Base-by-base conservation (phyloP, 2,329 filamentous ascomycete species). In the Gyromitra esculenta region DNA sequence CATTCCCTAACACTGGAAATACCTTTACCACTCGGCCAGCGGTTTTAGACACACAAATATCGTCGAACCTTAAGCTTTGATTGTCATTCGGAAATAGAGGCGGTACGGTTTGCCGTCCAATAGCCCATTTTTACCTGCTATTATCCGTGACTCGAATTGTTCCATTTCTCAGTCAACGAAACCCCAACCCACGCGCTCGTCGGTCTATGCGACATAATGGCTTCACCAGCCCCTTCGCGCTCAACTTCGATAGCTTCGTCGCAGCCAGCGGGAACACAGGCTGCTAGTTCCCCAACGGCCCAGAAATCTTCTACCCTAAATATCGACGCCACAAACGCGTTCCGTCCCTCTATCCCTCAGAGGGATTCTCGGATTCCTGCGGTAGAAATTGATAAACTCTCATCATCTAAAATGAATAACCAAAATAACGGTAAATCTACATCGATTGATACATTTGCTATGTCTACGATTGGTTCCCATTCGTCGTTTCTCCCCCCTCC, bases 351-450 rank as follows among this genome's bases (percentile, higher is more conserved):
- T 50, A 60, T 70, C 15, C 63, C 71, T 3, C 71, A 60, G 4
- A 73, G 65, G n/a, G 65, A 60, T 43, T 74, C 64, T n/a, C 70
- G 64, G 39, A 71, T 75, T 21, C 75, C 75, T n/a, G 64, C 70
- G 18, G 70, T 39, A n/a, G 70, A 75, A 18, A 75, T 75, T 68
- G 75, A 70, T 56, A 69, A 52, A 9, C 41, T 65, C 25, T 57
- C 74, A 21, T 75, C 57, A 11, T 50, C 63, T 54, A 59, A 69
- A 64, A 64, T 50, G 21, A 59, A 60, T 39, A 75, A 63, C 39
- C 65, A 63, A 52, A 2, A n/a, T 11, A 69, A 63, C 56, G 41
- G 41, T 62, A 69, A 56, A 65, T n/a, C 35, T 37, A 41, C 43
- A 18, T 21, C 41, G 9, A 48, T 54, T 71, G 41, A 31, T 45